Evolutionary conservation across 2,329 filamentous ascomycete species (phyloP).

Genomic region (Fusarium pseudoanthophilum): DNA sequence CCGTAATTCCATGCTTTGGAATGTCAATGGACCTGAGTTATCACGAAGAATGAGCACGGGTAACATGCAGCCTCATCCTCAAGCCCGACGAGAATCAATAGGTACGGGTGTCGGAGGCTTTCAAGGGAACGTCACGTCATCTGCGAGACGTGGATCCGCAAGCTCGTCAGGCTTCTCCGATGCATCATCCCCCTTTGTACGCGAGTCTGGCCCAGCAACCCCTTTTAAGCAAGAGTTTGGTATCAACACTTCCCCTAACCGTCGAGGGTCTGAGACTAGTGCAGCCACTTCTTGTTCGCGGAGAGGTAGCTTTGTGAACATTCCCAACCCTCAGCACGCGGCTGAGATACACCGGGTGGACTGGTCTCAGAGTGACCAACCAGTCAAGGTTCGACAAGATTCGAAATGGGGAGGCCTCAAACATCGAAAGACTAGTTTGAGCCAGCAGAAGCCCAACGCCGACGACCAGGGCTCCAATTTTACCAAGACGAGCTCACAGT

Average conservation of each 20-base stretch:
- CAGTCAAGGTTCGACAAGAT: conserved; percentile 52
- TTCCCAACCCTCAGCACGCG: conserved; percentile 30
- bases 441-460: conserved; percentile 42
- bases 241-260: conserved; percentile 16
- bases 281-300: conserved; percentile 27
- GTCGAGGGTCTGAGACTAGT: conserved; percentile 33
- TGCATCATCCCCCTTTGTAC: conserved; percentile 24
- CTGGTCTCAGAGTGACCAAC: conserved; percentile 69
- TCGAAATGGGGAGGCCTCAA: conserved; percentile 61
- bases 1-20: conserved; percentile 48
- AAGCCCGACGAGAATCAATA: conserved; percentile 26
- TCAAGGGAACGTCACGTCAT: conserved; percentile 2
- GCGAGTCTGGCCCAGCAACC: conserved; percentile 29
- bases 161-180: conserved; percentile 37
- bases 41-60: conserved; percentile 54
- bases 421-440: conserved; percentile 52
- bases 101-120: conserved; percentile 13
- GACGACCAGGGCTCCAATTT: conserved; percentile 25
- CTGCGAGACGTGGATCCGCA: conserved; percentile 25
- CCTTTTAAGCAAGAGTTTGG: conserved; percentile 36
- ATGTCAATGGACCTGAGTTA: conserved; percentile 14
- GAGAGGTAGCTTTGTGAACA: conserved; percentile 29
- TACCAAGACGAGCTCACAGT: conserved; percentile 3
- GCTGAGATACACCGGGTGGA: conserved; percentile 59
- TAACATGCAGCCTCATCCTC: conserved; percentile 39